Evolutionary conservation across 75 land plant species (phyloP), one percentile per base, ranked within the genome.

Genomic region (Adiantum capillusveneris): DNA sequence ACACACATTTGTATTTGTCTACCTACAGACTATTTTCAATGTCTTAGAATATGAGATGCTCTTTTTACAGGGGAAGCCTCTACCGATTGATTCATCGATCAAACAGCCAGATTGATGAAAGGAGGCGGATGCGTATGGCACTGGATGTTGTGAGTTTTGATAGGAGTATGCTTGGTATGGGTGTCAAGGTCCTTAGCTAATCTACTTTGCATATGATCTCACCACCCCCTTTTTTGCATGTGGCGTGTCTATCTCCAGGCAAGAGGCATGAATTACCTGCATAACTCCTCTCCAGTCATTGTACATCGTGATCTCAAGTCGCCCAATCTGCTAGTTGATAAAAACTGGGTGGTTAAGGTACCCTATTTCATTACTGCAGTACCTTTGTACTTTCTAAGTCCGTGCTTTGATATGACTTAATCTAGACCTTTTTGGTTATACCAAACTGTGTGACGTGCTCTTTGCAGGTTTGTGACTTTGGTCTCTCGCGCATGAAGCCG

Each of bases 291-390:
- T 27, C 98, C 98, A 3, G 79, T 86, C 30, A 79, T 94, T 73
- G 98, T 94, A 29, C 98, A 94, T 65, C 75, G 98, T 25, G 98
- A 94, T 67, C 58, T 94, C 64, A 94, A 94, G 69, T 90, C 98
- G 13, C 98, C 98, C 25, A 94, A 94, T 75, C 74, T 94, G 25
- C 72, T 94, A 57, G 98, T 94, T 56, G 98, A 94, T 62, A 79
- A 89, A 44, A 94, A 94, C 34, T 94, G 98, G 98, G 81, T 77
- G 72, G 96, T 94, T 31, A 94, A 94, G 96, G 98, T 93, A 59
- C 51, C 20, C 14, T 19, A 31, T 34, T 34, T 34, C n/a, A n/a
- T n/a, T n/a, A n/a, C n/a, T n/a, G n/a, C n/a, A n/a, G n/a, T n/a
- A n/a, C n/a, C n/a, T n/a, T n/a, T n/a, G n/a, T n/a, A n/a, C n/a